Base-by-base conservation (phyloP, 805 yeast genomes). In the Candida piceae region DNA sequence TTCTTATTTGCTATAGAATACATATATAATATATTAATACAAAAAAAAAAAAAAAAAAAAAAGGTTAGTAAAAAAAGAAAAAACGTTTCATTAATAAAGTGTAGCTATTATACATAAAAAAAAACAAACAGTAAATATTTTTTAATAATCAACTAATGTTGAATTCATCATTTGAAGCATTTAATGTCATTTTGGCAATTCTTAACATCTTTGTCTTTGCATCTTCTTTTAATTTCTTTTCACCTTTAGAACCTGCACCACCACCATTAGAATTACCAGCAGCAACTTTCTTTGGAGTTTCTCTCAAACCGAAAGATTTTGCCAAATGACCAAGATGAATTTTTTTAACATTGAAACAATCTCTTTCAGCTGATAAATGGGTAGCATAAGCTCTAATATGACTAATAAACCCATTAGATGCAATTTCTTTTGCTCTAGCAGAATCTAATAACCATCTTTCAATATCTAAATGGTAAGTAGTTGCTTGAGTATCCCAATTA, bases 301-400 rank as follows among this genome's bases (percentile, higher is more conserved):
- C 98, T 62, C 99, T 78, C 36, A 93, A 67, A 2, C 90, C 99
- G 60, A 94, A 94, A 45, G 93, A 74, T 58, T 93, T 93, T 16
- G 97, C 97, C 52, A 94, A 66, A 66, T 93, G 99, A 20, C 99
- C 99, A 47, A 94, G 66, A 69, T 93, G 99, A 41, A 94, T 65
- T 23, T 71, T 62, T 49, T 84, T 84, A 22, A 93, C 80, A 54
- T 86, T 88, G 69, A 93, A 93, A 45, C 72, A 77, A 33, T 70
- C 74, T 55, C 89, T 76, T 59, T 93, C 98, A 2, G 78, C 51
- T 0, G 89, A 67, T 39, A 88, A 73, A 66, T 93, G 99, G 0
- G 99, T 93, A 5, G 99, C 86, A 57, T 93, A 93, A 0, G 98
- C 98, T 53, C 97, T 75, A 29, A 93, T 69, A 57, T 90, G 97